Percentiles rank a stretch among this genome's conserved stretches.
Evolutionary conservation across 1,284 basidiomycete species (phyloP).

Genomic region (Leccinum pachyderme): DNA sequence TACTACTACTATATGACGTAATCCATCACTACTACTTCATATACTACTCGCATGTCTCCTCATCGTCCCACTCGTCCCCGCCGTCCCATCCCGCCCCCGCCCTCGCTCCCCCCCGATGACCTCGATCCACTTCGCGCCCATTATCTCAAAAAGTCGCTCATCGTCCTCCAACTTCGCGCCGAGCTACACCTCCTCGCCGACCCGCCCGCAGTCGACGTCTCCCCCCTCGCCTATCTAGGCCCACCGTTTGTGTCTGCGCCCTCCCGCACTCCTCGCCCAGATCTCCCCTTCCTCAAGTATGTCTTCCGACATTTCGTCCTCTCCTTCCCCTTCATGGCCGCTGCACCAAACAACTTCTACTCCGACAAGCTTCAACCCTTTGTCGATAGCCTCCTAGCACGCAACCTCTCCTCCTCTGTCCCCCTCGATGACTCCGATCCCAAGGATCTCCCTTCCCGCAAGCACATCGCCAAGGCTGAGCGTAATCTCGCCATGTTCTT

Average conservation of each 20-base stretch:
- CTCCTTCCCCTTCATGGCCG: constrained; percentile 88
- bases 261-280: constrained; percentile 55
- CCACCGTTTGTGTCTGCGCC: constrained; percentile 74
- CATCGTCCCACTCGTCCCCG: constrained; percentile 16
- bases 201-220: constrained; percentile 48
- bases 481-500: constrained; percentile 82
- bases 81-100: constrained; percentile 10
- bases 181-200: constrained; percentile 75
- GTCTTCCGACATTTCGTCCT: constrained; percentile 89
- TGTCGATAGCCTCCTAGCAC: constrained; percentile 74
- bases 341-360: constrained; percentile 87
- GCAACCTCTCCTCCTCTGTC: constrained; percentile 70
- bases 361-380: constrained; percentile 92
- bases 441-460: constrained; percentile 52
- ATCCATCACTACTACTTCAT: constrained; percentile 7
- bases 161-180: constrained; percentile 77
- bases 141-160: constrained; percentile 94
- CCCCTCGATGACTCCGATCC: constrained; percentile 56
- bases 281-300: constrained; percentile 86
- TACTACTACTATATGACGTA: constrained; percentile 18
- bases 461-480: constrained; percentile 72
- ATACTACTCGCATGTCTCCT: background rate
- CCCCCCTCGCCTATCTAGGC: constrained; percentile 83
- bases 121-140: constrained; percentile 88
- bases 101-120: constrained; percentile 2